Base-by-base conservation (phyloP, 2,329 filamentous ascomycete genomes). In the Metarhizium brunneum region DNA sequence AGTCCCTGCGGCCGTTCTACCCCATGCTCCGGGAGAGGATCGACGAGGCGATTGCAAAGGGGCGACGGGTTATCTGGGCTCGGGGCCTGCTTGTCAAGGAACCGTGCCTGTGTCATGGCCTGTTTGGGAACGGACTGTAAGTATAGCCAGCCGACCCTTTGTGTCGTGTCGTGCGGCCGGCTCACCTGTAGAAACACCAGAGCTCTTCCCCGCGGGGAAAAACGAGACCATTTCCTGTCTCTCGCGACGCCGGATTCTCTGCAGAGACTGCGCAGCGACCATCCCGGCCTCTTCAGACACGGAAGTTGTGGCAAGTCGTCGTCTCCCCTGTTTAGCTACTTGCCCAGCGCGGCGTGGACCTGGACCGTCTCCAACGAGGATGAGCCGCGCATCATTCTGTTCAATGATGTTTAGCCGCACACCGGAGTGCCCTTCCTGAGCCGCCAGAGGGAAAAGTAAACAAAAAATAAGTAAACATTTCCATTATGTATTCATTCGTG, bases 61-160 rank as follows among this genome's bases (percentile, higher is more conserved):
- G 77, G 2, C 71, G 78, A 54, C 73, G 73, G 16, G 77, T 81
- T 54, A 74, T 81, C 29, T 80, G 79, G 75, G 73, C 78, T 58
- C 74, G 79, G 48, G 84, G 83, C 0, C 64, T 86, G 11, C 68
- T 87, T 58, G 83, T 74, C 11, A 87, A 87, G 60, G 80, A 84
- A 62, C 82, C 84, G 1, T 85, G 80, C 62, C 65, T 88, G 40
- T 87, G 84, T 62, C 84, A 88, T 63, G 81, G 84, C 0, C 81
- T 86, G 32, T 75, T 81, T 14, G 82, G 84, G 7, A 87, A 87
- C 63, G 81, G 83, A 16, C 69, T 88, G 62, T 81, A 76, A 56
- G 72, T 81, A 11, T 11, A 25, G 25, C 10, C 32, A 35, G 32
- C 10, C 6, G 10, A 35, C 32, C 1, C 25, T 25, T 25, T 25